Evolutionary conservation across 257 asterid species (phyloP).

Genomic region (Lithospermum erythrorhizon): DNA sequence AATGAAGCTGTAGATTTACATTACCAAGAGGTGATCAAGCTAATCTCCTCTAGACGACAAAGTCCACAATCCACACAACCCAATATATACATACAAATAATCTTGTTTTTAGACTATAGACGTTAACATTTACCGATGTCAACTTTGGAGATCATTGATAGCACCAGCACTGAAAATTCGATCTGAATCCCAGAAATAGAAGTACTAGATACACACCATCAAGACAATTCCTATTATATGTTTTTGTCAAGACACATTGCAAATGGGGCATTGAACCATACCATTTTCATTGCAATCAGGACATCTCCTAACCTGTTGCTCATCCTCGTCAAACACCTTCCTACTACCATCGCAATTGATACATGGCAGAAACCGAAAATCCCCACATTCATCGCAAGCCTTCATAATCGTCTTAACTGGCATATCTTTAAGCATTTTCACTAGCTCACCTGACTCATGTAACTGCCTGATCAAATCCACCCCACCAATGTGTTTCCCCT

Average conservation of each 20-base stretch:
- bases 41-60: too few species aligned
- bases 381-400: slow-evolving; percentile 66
- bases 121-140: slow-evolving; percentile 1
- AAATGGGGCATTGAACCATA: slow-evolving; percentile 62
- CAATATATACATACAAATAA: too few species aligned
- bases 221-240: neutral
- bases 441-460: slow-evolving; percentile 68
- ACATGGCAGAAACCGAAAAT: slow-evolving; percentile 65
- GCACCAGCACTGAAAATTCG: neutral
- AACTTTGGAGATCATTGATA: neutral
- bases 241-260: slow-evolving; percentile 16
- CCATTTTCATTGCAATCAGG: slow-evolving; percentile 79
- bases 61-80: too few species aligned
- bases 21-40: too few species aligned
- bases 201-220: slow-evolving; percentile 1
- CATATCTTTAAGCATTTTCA: slow-evolving; percentile 47
- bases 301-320: slow-evolving; percentile 56
- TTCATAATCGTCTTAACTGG: slow-evolving; percentile 28
- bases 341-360: slow-evolving; percentile 69
- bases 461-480: slow-evolving; percentile 59
- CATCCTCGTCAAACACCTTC: slow-evolving; percentile 78
- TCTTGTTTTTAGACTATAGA: too few species aligned
- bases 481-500: slow-evolving; percentile 77
- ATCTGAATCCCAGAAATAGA: neutral
- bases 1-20: too few species aligned